Conservation (phyloP, 2,329 filamentous ascomycete genomes). For the Chrysosporium queenslandicum region DNA sequence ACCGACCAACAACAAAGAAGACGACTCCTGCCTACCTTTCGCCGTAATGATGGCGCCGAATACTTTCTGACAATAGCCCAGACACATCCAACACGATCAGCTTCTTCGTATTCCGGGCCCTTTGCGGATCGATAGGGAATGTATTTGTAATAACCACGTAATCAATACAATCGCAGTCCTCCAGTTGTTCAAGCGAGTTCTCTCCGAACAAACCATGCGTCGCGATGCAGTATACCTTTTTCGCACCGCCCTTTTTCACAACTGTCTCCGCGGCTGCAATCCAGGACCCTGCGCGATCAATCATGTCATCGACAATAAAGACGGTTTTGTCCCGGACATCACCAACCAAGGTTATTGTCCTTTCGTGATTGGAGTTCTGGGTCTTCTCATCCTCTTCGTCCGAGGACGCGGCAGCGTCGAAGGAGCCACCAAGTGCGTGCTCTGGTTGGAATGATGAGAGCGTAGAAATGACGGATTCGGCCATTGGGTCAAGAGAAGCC, state of each 20-base stretch:
- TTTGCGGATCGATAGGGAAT: constrained; percentile 75
- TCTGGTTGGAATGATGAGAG: constrained; percentile 62
- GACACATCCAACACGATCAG: constrained; percentile 83
- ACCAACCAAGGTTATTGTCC: constrained; percentile 94
- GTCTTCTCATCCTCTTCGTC: constrained; percentile 66
- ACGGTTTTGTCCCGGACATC: constrained; percentile 82
- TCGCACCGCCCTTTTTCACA: constrained; percentile 81
- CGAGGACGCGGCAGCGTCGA: constrained; percentile 75
- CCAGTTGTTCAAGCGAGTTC: constrained; percentile 79
- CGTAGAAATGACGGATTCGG: constrained; percentile 68
- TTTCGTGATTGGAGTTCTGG: constrained; percentile 67
- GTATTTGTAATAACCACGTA: constrained; percentile 93
- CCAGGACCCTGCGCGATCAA: constrained; percentile 94
- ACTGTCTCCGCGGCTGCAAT: constrained; percentile 95
- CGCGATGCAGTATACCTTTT: constrained; percentile 93
- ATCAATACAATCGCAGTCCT: constrained; percentile 87
- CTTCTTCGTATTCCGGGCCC: constrained; percentile 63
- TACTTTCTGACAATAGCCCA: constrained; percentile 78
- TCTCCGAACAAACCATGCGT: constrained; percentile 91
- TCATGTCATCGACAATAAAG: constrained; percentile 97
- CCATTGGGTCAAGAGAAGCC: constrained; percentile 71
- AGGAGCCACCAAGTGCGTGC: constrained; percentile 69
- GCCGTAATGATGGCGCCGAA: constrained; percentile 91
- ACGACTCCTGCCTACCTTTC: constrained; percentile 50
- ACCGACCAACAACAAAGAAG: constrained; percentile 21